Conservation (phyloP, 192 early-diverging fungal species). For the Entophlyctis luteolus region DNA sequence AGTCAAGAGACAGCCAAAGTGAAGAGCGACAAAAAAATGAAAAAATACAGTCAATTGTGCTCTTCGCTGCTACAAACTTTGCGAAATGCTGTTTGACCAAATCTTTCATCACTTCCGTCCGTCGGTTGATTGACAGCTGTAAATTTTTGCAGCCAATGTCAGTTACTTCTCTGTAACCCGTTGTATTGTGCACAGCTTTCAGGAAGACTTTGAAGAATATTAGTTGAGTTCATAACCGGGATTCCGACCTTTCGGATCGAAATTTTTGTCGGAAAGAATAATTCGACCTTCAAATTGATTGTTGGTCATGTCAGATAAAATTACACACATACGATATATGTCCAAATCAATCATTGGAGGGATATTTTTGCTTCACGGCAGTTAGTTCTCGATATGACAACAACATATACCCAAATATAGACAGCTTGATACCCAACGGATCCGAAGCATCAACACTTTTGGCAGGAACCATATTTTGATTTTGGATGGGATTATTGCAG, state of each 20-base stretch:
- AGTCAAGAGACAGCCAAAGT: not conserved
- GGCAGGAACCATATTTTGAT: constrained; percentile 14
- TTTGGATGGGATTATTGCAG: no score
- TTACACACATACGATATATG: not conserved
- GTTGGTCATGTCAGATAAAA: not conserved
- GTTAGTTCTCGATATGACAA: not conserved
- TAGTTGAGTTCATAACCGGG: no score
- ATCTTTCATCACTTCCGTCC: constrained; percentile 79
- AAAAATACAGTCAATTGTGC: constrained; percentile 80
- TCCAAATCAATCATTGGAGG: constrained; percentile 13
- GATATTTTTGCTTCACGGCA: constrained; percentile 15
- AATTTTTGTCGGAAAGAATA: constrained; percentile 54
- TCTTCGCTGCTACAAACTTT: constrained; percentile 91
- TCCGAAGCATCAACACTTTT: constrained; percentile 37
- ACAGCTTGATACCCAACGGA: constrained; percentile 43
- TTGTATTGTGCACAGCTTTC: constrained; percentile 74
- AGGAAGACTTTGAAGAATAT: no score
- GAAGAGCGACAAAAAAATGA: constrained; percentile 6
- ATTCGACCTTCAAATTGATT: no score
- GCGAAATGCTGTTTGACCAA: constrained; percentile 96
- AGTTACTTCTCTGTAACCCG: constrained; percentile 76
- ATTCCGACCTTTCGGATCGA: constrained; percentile 69
- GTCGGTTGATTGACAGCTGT: constrained; percentile 68
- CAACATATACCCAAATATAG: constrained; percentile 31
- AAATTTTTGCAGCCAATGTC: constrained; percentile 70